Base-by-base conservation (phyloP, 345 rosid species). In the Chamaenerion angustifolium region DNA sequence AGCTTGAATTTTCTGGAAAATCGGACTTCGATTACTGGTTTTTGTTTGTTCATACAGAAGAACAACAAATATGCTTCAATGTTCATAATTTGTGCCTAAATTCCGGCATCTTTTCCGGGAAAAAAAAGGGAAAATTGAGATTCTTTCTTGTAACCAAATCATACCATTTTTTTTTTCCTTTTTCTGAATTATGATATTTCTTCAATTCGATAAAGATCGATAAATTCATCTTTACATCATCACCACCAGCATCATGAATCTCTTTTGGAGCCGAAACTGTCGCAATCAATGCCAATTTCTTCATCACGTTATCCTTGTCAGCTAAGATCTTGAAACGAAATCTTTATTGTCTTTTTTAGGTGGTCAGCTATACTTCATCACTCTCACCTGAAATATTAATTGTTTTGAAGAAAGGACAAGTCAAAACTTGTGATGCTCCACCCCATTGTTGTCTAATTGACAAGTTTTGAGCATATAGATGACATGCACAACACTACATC, bases 401-500 rank as follows among this genome's bases (percentile, higher is more conserved):
- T 31, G 6, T 7, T 31, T 31, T 31, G 6, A 31, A 31, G 12
- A 50, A 14, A 50, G 40, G 13, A 5, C 12, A 48, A 19, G 53
- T 49, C 18, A 49, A 49, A n/a, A 49, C 17, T 31, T 49, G 17
- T 49, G 53, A 49, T 49, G 42, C 42, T 12, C 41, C 16, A 1
- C 11, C 10, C 0, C 2, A 23, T 49, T 8, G 12, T 21, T 4
- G n/a, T 2, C 14, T 16, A n/a, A n/a, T 49, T 49, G 53, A 49
- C 53, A 10, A 27, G 42, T 25, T 40, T 27, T 3, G 17, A 25
- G 0, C 12, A 12, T 11, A 19, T 31, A 16, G 46, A 54, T 42
- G 56, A 54, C 57, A 54, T 43, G 48, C 41, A 13, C 40, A 18
- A 16, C 57, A 54, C 57, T 43, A 31, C 40, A 54, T 43, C 48